Evolutionary conservation across 371 early-diverging fungal genomes (phyloP).

Genomic region (Apophysomyces variabilis): DNA sequence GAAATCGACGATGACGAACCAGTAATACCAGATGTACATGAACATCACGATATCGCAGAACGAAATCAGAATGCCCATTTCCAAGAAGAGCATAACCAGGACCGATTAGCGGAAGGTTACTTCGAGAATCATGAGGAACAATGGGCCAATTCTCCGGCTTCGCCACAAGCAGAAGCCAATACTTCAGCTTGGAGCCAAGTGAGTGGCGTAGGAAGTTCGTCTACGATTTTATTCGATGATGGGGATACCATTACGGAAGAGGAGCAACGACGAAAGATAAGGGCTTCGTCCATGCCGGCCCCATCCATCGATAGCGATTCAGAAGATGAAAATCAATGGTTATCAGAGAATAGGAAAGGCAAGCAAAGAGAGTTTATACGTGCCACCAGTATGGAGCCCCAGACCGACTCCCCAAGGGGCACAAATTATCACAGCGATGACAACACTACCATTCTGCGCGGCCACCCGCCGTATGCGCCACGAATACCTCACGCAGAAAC

Average conservation of each 20-base stretch:
- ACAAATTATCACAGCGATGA: not conserved
- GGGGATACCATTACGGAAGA: constrained; percentile 28
- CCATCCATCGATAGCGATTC: constrained; percentile 61
- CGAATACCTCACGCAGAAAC: constrained; percentile 7
- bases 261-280: not conserved
- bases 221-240: constrained; percentile 37
- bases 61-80: constrained; percentile 2
- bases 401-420: not conserved
- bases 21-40: not conserved
- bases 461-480: not conserved
- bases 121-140: constrained; percentile 34
- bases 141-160: constrained; percentile 60
- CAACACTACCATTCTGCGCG: not conserved
- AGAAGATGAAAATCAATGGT: not conserved
- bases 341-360: not conserved
- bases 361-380: constrained; percentile 2
- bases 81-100: not conserved
- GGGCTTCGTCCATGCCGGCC: constrained; percentile 35
- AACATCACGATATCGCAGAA: not conserved
- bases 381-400: constrained; percentile 3
- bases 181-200: constrained; percentile 58
- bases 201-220: constrained; percentile 68
- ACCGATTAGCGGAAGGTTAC: constrained; percentile 7
- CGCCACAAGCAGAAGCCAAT: not conserved
- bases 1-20: constrained; percentile 16